These are phyloP conservation scores for Elsinoe arachidis DNA, from an alignment of 2,329 filamentous ascomycete genomes.

Conservation along the genomic window DNA sequence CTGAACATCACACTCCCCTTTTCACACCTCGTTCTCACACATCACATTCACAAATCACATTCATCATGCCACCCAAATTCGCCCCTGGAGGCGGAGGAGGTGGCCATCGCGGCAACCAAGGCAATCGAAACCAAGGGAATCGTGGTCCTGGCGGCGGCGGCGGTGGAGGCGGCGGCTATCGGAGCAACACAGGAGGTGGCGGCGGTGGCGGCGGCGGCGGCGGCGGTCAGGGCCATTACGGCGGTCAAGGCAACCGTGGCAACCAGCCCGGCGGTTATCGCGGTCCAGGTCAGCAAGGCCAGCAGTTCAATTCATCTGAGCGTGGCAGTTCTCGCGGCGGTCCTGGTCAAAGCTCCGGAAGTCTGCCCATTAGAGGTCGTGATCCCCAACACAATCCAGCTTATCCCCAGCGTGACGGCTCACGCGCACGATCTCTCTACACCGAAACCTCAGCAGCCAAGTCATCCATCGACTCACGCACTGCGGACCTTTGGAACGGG, in stretches of 20 bases:
- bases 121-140: neutral
- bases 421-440: conserved; percentile 3
- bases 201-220: neutral
- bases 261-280: neutral
- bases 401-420: neutral
- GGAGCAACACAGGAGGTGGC: neutral
- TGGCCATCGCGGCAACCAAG: neutral
- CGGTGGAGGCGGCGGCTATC: neutral
- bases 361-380: too few relatives aligned
- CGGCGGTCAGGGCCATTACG: neutral
- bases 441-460: neutral
- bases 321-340: neutral
- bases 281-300: too few relatives aligned
- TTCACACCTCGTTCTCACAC: neutral
- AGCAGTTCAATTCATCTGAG: neutral
- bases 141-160: neutral
- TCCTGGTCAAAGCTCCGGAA: neutral
- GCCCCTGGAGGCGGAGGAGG: neutral
- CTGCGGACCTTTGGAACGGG: too few relatives aligned
- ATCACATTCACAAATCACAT: neutral
- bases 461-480: neutral
- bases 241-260: neutral
- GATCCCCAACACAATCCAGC: too few relatives aligned
- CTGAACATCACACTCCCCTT: neutral
- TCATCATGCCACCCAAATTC: neutral